These are phyloP conservation scores for Tubosaeta sp. DNA, from an alignment of 768 basidiomycete genomes.

Conservation along the genomic window DNA sequence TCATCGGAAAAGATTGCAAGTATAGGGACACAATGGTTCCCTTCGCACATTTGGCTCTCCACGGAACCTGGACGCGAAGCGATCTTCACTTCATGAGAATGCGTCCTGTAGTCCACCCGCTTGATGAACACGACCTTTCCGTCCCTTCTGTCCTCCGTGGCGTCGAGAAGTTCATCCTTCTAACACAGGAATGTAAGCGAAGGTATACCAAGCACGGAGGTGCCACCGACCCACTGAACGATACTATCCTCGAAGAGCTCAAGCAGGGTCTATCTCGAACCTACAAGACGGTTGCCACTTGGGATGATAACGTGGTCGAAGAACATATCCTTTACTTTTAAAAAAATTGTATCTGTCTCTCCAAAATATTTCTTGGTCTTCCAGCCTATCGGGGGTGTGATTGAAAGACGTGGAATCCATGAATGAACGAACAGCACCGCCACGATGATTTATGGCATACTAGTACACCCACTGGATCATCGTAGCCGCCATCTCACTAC, in stretches of 20 bases:
- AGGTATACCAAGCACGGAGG: not conserved
- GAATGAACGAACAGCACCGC: too few species aligned
- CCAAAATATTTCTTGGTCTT: constrained; percentile 13
- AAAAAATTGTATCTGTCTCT: constrained; percentile 14
- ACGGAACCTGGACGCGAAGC: constrained; percentile 3
- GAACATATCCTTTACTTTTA: constrained; percentile 15
- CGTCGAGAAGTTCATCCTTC: constrained; percentile 8
- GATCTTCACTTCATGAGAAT: constrained; percentile 4
- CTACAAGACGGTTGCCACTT: constrained; percentile 32
- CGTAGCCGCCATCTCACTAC: not conserved
- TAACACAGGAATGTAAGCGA: not conserved
- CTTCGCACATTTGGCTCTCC: not conserved
- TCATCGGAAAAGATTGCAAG: constrained; percentile 13
- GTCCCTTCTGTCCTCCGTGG: not conserved
- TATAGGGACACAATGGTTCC: constrained; percentile 26
- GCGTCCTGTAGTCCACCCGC: not conserved
- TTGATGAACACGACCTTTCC: constrained; percentile 15
- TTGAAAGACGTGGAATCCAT: too few species aligned
- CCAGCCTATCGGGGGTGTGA: too few species aligned
- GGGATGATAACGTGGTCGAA: constrained; percentile 24
- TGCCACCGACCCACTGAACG: constrained; percentile 2
- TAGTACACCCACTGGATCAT: not conserved
- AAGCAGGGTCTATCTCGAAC: not conserved
- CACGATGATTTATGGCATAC: too few species aligned
- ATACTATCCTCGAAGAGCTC: constrained; percentile 7